Base-by-base conservation (phyloP, 176 grass and related monocot genomes). In the Phyllostachys edulis region DNA sequence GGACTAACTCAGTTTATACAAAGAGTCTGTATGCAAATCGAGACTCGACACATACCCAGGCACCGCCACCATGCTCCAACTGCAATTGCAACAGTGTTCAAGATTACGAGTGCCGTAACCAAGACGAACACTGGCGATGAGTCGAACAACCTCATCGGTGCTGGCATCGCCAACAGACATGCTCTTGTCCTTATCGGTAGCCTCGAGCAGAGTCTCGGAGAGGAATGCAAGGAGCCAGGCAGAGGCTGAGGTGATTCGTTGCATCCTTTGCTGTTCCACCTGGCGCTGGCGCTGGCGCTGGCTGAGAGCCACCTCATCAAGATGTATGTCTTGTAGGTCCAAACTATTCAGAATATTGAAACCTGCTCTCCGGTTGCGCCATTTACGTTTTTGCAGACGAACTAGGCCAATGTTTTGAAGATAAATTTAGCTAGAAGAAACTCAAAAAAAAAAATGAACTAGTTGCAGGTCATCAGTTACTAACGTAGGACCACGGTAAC, bases 261-360 rank as follows among this genome's bases (percentile, higher is more conserved):
- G 63, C 91, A 90, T 93, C 69, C 91, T 18, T 9, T 77, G 40
- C 88, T 93, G 86, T 93, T 90, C 91, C 91, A 93, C 79, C 85
- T 90, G 2, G 85, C 70, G 29, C 39, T 40, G 39, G 85, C 70
- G 29, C 39, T 40, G 39, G 39, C 6, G 0, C 79, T 75, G n/a
- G 61, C 11, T 2, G 86, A 93, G 4, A 52, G 16, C 15, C 14
- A 18, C 5, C 5, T 17, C 16, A 50, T 50, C 13, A 50, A 50
- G 14, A 50, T 50, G 14, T 16, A 50, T 50, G 14, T 49, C 46
- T 49, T 4, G 50, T 18, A 17, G 50, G 15, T 52, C 16, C 3
- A 51, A 18, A 52, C 50, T 52, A 18, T 52, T 51, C 49, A 51
- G 4, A 51, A 51, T 50, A 16, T 45, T 45, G 4, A 16, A 50